Conservation (phyloP, 352 stramenopile genomes). For the Globisporangium nunn region DNA sequence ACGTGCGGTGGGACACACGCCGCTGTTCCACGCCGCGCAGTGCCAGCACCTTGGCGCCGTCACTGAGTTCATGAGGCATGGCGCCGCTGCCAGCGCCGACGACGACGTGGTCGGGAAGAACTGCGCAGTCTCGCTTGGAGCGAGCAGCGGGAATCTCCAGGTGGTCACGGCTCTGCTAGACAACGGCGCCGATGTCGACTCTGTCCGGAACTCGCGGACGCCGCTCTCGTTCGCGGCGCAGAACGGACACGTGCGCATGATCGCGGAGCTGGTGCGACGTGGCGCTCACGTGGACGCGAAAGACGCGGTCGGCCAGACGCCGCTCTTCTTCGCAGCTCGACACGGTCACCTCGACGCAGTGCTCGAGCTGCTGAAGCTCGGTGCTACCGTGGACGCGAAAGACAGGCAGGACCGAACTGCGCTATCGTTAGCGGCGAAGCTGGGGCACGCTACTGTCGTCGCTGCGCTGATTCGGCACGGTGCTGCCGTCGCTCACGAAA, state of each 20-base stretch:
- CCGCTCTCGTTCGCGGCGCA: conserved; percentile 2
- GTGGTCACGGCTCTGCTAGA: neutral
- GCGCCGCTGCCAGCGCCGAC: neutral
- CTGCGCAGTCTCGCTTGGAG: neutral
- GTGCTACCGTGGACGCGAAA: neutral
- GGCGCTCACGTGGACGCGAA: neutral
- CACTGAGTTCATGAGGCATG: neutral
- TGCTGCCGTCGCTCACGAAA: neutral
- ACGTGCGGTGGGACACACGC: neutral
- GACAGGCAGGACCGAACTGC: neutral
- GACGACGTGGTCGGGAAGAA: neutral
- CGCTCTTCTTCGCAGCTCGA: neutral
- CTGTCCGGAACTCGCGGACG: neutral
- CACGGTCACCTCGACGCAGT: neutral
- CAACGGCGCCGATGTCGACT: neutral
- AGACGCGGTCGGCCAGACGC: neutral
- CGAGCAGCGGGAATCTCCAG: neutral
- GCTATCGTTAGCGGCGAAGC: neutral
- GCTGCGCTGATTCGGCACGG: neutral
- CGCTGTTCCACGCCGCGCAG: neutral
- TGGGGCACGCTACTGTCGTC: neutral
- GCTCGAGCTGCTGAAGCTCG: neutral
- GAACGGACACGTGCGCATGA: neutral
- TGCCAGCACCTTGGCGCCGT: neutral
- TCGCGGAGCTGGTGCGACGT: neutral